phyloP scores from a whole-genome alignment of 1,284 basidiomycete genomes.

The Moesziomyces sp. region DNA sequence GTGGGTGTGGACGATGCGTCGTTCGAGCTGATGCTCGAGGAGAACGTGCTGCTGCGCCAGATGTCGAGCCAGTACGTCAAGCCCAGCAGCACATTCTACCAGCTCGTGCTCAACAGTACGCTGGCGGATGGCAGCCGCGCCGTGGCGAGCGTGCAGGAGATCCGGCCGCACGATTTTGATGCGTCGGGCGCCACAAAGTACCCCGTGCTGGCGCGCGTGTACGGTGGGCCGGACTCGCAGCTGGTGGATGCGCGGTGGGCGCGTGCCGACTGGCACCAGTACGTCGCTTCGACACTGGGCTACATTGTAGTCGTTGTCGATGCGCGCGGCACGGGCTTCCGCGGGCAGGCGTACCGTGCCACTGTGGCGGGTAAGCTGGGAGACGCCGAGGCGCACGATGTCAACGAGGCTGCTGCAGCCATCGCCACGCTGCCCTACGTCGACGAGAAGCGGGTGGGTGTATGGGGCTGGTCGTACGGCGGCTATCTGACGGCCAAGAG shows the following conservation, averaged over 20 bases:
- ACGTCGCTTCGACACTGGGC: constrained; percentile 81
- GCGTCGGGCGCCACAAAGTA: constrained; percentile 91
- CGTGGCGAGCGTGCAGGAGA: constrained; percentile 88
- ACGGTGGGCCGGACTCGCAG: constrained; percentile 87
- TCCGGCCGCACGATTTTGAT: constrained; percentile 90
- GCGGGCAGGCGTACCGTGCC: constrained; percentile 83
- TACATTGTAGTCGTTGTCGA: constrained; percentile 90
- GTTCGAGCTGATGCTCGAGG: constrained; percentile 73
- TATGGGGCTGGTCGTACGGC: constrained; percentile 69
- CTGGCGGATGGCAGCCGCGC: constrained; percentile 21
- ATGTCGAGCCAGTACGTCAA: constrained; percentile 79
- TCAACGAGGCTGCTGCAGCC: constrained; percentile 79
- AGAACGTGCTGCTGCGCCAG: constrained; percentile 78
- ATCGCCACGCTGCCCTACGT: constrained; percentile 73
- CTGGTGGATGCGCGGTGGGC: constrained; percentile 46
- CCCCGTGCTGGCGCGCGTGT: constrained; percentile 75
- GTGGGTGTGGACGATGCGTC: constrained; percentile 75
- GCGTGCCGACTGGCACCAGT: constrained; percentile 78
- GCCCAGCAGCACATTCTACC: constrained; percentile 74
- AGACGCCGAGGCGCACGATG: constrained; percentile 85
- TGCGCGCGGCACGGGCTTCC: constrained; percentile 92
- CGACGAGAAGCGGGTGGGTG: constrained; percentile 85
- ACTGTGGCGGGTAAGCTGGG: constrained; percentile 86
- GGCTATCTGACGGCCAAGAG: constrained; percentile 57
- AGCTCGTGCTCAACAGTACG: constrained; percentile 43